Evolutionary conservation across 129 eudicot species (phyloP).

Genomic region (Centrapalus pauciflorus): DNA sequence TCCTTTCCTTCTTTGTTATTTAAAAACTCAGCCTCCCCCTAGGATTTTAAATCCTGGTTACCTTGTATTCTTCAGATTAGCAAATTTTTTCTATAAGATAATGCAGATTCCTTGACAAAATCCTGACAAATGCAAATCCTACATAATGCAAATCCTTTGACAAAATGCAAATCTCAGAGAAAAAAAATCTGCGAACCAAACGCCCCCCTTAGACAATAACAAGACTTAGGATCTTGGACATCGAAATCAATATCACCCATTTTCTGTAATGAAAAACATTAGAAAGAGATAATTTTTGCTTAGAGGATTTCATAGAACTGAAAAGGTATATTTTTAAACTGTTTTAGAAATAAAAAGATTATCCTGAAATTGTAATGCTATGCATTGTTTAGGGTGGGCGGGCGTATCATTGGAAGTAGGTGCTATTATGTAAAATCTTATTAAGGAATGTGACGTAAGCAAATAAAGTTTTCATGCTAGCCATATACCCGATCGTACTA

Average conservation of each 20-base stretch:
- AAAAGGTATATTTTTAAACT: not conserved
- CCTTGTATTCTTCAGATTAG: too few relatives aligned
- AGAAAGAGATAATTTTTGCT: not conserved
- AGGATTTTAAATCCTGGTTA: too few relatives aligned
- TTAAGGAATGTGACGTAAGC: slow-evolving; percentile 24
- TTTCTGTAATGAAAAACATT: not conserved
- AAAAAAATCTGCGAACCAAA: too few relatives aligned
- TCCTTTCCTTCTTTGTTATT: too few relatives aligned
- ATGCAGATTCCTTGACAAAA: too few relatives aligned
- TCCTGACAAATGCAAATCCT: too few relatives aligned
- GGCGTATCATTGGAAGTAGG: slow-evolving; percentile 8
- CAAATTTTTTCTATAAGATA: too few relatives aligned
- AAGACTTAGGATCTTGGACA: not conserved
- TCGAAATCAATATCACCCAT: not conserved
- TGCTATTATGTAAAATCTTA: not conserved
- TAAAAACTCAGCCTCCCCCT: too few relatives aligned
- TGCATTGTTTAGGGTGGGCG: slow-evolving; percentile 7
- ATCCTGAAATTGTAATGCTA: slow-evolving; percentile 20
- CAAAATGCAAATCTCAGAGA: too few relatives aligned
- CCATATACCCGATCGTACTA: slow-evolving; percentile 12
- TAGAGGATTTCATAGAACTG: not conserved
- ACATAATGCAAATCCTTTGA: too few relatives aligned
- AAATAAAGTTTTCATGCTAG: slow-evolving; percentile 7
- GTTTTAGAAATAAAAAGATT: slow-evolving; percentile 7
- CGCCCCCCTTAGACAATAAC: too few relatives aligned